Percentiles rank a stretch among this genome's conserved stretches.
These are phyloP conservation scores for Suillus fuscotomentosus DNA, from an alignment of 768 basidiomycete genomes.

Conservation along the genomic window DNA sequence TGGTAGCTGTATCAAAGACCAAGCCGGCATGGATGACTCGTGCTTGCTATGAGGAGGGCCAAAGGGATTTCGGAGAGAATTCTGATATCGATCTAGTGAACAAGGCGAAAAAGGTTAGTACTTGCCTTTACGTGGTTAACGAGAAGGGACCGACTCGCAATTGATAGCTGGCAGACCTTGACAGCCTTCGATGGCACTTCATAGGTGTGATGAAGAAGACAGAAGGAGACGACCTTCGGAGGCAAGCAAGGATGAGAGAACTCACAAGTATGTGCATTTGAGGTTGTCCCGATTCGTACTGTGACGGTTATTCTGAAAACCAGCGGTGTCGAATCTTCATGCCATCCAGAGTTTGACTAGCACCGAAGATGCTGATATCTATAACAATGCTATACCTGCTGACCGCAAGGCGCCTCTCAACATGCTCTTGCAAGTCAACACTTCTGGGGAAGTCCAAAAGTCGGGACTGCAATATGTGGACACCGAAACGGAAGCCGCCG, in stretches of 20 bases:
- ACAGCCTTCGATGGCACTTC: constrained; percentile 93
- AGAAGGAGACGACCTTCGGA: constrained; percentile 50
- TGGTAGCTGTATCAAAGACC: constrained; percentile 92
- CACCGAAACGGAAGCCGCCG: constrained; percentile 25
- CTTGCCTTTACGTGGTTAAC: not conserved
- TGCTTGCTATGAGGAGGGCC: constrained; percentile 77
- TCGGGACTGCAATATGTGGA: constrained; percentile 75
- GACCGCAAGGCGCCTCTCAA: constrained; percentile 64
- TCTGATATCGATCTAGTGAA: constrained; percentile 92
- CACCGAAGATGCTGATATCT: constrained; percentile 71
- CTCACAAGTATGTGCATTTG: constrained; percentile 60
- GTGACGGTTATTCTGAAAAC: constrained; percentile 5
- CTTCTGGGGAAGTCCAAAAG: constrained; percentile 89
- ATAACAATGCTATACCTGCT: constrained; percentile 68
- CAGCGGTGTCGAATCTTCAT: constrained; percentile 87
- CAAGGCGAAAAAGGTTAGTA: constrained; percentile 69
- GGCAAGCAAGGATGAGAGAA: constrained; percentile 87
- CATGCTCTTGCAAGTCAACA: constrained; percentile 92
- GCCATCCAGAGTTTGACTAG: constrained; percentile 86
- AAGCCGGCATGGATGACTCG: constrained; percentile 88
- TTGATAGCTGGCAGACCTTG: constrained; percentile 55
- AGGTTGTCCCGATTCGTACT: constrained; percentile 3
- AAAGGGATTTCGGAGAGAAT: constrained; percentile 96
- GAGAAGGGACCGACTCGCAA: not conserved
- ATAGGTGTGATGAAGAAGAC: constrained; percentile 55